Conservation (phyloP, 768 basidiomycete genomes). For the Steccherinum ochraceum region DNA sequence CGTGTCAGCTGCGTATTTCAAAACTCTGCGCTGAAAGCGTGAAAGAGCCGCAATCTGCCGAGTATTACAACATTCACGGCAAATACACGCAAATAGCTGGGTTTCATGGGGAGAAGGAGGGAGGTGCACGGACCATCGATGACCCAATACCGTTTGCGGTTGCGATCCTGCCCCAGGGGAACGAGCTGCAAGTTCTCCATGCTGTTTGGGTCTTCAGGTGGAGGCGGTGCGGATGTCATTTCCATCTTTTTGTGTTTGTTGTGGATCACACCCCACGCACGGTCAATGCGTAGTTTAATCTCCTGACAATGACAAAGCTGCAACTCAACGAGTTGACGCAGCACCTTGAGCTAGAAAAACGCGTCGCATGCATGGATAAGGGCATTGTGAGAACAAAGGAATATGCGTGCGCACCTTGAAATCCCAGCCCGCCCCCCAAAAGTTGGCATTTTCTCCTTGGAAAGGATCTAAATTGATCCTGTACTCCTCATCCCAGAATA, state of each 20-base stretch:
- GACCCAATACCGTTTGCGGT: slow-evolving; percentile 79
- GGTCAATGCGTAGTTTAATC: slow-evolving; percentile 70
- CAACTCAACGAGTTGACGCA: slow-evolving; percentile 81
- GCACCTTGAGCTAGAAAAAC: slow-evolving; percentile 60
- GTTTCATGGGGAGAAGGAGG: slow-evolving; percentile 17
- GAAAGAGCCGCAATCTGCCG: slow-evolving; percentile 37
- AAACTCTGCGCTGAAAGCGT: slow-evolving; percentile 1
- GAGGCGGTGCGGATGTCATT: slow-evolving; percentile 40
- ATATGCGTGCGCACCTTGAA: slow-evolving; percentile 53
- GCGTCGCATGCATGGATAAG: slow-evolving; percentile 4
- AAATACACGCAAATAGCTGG: slow-evolving; percentile 70
- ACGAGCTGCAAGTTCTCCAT: slow-evolving; percentile 57
- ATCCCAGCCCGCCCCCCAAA: slow-evolving; percentile 78
- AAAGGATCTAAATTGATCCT: slow-evolving; percentile 72
- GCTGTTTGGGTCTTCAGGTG: slow-evolving; percentile 57
- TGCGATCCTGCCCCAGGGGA: slow-evolving; percentile 73
- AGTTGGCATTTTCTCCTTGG: slow-evolving; percentile 54
- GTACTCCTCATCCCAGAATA: slow-evolving; percentile 74
- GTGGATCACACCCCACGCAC: slow-evolving; percentile 80
- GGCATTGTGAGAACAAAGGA: slow-evolving; percentile 16
- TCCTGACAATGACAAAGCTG: slow-evolving; percentile 66
- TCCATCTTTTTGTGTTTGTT: slow-evolving; percentile 83
- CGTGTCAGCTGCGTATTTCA: slow-evolving; percentile 12
- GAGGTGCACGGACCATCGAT: slow-evolving; percentile 77
- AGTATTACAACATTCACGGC: slow-evolving; percentile 22